phyloP scores from a whole-genome alignment of 352 stramenopile genomes.

The Pythium dissimile region DNA sequence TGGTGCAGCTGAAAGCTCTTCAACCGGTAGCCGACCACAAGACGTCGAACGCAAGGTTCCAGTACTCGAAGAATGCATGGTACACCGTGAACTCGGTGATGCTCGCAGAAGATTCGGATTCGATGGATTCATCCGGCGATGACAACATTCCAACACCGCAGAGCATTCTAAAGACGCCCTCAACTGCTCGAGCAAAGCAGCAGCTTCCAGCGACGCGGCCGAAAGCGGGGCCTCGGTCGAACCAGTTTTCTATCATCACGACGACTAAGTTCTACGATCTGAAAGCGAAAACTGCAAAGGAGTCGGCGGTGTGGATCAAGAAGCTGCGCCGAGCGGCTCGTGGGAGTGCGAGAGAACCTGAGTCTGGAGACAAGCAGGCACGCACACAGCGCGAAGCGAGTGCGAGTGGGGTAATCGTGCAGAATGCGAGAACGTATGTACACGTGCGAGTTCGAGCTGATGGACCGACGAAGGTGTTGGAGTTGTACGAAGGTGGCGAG shows the following conservation, averaged over 20 bases:
- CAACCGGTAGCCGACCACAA: conserved; percentile 32
- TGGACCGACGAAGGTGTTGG: conserved; percentile 88
- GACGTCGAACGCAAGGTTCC: conserved; percentile 35
- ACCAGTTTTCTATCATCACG: conserved; percentile 86
- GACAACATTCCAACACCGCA: conserved; percentile 22
- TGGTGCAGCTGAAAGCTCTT: conserved; percentile 69
- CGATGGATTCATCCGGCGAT: conserved; percentile 64
- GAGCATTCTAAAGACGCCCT: conserved; percentile 24
- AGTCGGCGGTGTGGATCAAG: conserved; percentile 67
- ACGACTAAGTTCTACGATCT: conserved; percentile 84
- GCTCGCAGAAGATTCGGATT: conserved; percentile 66
- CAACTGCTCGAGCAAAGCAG: conserved; percentile 25
- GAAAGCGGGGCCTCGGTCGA: conserved; percentile 41
- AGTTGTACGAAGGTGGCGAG: conserved; percentile 86
- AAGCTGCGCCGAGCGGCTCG: conserved; percentile 64
- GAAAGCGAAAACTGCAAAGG: conserved; percentile 71
- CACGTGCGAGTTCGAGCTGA: conserved; percentile 83
- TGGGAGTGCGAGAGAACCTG: conserved; percentile 19
- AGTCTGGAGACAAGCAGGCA: conserved; percentile 8
- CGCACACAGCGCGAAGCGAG: conserved; percentile 32
- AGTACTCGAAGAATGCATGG: conserved; percentile 76
- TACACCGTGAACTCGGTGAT: conserved; percentile 80
- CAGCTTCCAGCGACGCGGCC: conserved; percentile 6
- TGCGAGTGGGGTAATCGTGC: conserved; percentile 39
- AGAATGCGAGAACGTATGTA: conserved; percentile 85